Percentiles rank a stretch among this genome's conserved stretches.
Conservation (phyloP, 108 stramenopile species). For the Pseudonitzschia pungens region DNA sequence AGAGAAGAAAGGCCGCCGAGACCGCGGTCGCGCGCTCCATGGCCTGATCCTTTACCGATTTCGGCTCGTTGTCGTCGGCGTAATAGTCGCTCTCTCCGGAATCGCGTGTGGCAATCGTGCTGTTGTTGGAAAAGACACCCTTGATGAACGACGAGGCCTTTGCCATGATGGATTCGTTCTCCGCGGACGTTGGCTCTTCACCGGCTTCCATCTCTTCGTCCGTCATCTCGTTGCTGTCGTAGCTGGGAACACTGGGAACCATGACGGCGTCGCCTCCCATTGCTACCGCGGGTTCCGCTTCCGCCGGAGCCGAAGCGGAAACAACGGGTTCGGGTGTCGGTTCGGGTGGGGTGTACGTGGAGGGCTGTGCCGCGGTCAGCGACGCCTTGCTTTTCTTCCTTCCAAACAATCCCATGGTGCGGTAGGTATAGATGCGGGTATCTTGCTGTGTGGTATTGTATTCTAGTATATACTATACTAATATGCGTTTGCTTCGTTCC, state of each 20-base stretch:
- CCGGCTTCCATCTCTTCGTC: constrained; percentile 1
- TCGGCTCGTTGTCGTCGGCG: background rate
- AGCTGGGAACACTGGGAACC: background rate
- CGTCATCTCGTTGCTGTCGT: background rate
- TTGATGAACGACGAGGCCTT: background rate
- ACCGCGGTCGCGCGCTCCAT: background rate
- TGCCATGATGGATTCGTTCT: background rate
- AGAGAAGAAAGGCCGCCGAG: background rate
- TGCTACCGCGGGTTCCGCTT: background rate
- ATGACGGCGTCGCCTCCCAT: background rate
- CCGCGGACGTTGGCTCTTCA: too few species aligned
- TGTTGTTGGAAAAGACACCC: background rate
- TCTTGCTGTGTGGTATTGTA: too few species aligned
- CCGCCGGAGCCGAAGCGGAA: background rate
- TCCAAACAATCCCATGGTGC: constrained; percentile 13
- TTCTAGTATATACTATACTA: background rate
- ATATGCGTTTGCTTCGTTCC: too few species aligned
- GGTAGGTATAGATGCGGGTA: too few species aligned
- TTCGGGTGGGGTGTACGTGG: background rate
- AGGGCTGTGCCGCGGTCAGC: background rate
- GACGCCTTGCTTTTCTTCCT: background rate
- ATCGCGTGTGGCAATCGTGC: background rate
- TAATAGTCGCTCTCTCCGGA: background rate
- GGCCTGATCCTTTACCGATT: background rate
- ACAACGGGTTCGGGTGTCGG: background rate